These are phyloP conservation scores for Bruguiera sexangula DNA, from an alignment of 345 rosid species.

Conservation along the genomic window DNA sequence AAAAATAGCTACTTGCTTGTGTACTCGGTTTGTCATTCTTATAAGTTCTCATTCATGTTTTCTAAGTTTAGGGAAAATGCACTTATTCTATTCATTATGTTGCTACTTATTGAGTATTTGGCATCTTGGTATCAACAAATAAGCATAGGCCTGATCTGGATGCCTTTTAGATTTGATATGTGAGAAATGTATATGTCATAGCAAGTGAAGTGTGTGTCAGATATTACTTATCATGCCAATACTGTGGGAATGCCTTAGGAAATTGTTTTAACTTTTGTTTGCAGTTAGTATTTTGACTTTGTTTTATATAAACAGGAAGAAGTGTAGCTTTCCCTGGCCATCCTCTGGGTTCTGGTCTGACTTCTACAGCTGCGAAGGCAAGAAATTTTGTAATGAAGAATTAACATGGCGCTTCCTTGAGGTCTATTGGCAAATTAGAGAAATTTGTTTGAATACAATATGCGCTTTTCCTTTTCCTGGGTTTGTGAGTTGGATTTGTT, in stretches of 20 bases:
- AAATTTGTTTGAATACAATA: slow-evolving; percentile 31
- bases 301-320: slow-evolving; percentile 52
- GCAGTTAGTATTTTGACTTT: slow-evolving; percentile 13
- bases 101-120: background rate
- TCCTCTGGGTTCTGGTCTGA: slow-evolving; percentile 87
- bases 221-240: background rate
- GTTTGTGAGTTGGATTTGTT: slow-evolving; percentile 18
- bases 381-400: slow-evolving; percentile 46
- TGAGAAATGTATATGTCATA: background rate
- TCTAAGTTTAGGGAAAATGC: background rate
- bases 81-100: background rate
- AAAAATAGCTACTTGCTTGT: background rate
- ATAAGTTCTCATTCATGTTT: background rate
- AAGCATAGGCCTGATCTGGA: background rate
- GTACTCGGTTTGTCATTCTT: background rate
- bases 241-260: background rate
- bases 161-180: background rate
- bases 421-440: slow-evolving; percentile 31
- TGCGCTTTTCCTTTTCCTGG: slow-evolving; percentile 22
- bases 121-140: background rate
- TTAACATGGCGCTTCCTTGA: slow-evolving; percentile 41
- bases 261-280: slow-evolving; percentile 3
- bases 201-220: background rate
- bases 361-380: slow-evolving; percentile 89
- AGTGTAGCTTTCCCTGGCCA: slow-evolving; percentile 99